Evolutionary conservation across 805 yeast genomes (phyloP), one percentile per base, ranked within the genome.

Genomic region (Candida oleophila): DNA sequence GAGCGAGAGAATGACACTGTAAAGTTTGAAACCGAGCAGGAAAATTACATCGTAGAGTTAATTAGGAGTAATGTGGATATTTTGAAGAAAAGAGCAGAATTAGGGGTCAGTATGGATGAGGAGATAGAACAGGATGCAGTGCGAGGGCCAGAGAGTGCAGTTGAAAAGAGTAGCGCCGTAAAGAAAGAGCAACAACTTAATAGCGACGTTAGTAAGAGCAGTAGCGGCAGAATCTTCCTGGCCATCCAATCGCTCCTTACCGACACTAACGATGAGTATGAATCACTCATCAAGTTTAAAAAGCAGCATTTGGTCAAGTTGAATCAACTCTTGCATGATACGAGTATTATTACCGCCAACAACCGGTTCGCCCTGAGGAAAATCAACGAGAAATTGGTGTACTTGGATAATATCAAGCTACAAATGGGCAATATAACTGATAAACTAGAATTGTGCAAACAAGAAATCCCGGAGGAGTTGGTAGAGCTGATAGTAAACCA

Each of bases 371-470:
- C 64, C 21, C 58, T 67, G 20, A 69, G 62, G 47, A 66, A 68
- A 44, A 67, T 72, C 33, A 53, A 62, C 22, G 71, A 68, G 35
- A 71, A 69, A 49, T 58, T 72, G 37, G 47, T 65, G 2, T 52
- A 59, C 28, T 60, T 72, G 43, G 89, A 84, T 48, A 73, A 77
- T 35, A 69, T 87, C 46, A 82, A 72, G 53, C 52, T 72, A 39
- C 76, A 72, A 54, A 65, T 69, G 61, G 59, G 74, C 30, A 72
- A 72, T 53, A 60, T 72, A 25, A 60, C 61, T 38, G 76, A 72
- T 46, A 67, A 64, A 47, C 51, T 70, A 41, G 62, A 66, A 43
- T 41, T 57, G 46, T 53, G 61, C 20, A 57, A 59, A 42, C 56
- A 55, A 41, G 65, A 59, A 43, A 33, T 54, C 4, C 47, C 40